These are phyloP conservation scores for Fraxinus nigra DNA, from an alignment of 305 asterid species.

Conservation along the genomic window DNA sequence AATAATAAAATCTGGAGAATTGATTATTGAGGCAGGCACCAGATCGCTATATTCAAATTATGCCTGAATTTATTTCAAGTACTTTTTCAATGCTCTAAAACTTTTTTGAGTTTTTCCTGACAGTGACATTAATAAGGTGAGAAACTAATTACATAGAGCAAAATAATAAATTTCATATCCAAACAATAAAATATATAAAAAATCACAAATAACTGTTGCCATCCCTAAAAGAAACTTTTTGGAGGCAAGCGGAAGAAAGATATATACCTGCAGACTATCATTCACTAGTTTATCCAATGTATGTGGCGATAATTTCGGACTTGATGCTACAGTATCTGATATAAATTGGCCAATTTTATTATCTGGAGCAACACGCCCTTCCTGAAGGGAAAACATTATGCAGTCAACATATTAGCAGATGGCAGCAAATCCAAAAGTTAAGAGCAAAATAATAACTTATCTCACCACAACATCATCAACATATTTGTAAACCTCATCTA, in stretches of 20 bases:
- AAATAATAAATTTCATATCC: neutral
- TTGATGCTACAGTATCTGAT: slow-evolving; percentile 63
- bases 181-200: neutral
- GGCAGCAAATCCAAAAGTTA: neutral
- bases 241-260: neutral
- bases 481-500: slow-evolving; percentile 75
- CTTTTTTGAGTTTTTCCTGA: neutral
- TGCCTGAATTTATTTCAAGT: neutral
- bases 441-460: neutral
- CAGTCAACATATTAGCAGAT: neutral
- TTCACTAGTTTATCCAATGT: slow-evolving; percentile 71
- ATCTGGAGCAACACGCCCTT: slow-evolving; percentile 67
- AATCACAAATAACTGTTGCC: neutral
- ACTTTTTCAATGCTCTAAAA: neutral
- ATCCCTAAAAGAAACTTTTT: neutral
- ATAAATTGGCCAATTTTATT: slow-evolving; percentile 69
- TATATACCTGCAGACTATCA: slow-evolving; percentile 75
- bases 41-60: neutral
- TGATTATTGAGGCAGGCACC: neutral
- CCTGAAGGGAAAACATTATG: slow-evolving; percentile 38
- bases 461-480: slow-evolving; percentile 93
- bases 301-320: slow-evolving; percentile 65
- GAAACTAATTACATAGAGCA: neutral
- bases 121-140: neutral
- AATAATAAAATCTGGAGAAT: neutral